A percentile compares a stretch with the other conserved stretches of the same genome.
Evolutionary conservation across 2,329 filamentous ascomycete genomes (phyloP).

Genomic region (Aspergillus flavus): DNA sequence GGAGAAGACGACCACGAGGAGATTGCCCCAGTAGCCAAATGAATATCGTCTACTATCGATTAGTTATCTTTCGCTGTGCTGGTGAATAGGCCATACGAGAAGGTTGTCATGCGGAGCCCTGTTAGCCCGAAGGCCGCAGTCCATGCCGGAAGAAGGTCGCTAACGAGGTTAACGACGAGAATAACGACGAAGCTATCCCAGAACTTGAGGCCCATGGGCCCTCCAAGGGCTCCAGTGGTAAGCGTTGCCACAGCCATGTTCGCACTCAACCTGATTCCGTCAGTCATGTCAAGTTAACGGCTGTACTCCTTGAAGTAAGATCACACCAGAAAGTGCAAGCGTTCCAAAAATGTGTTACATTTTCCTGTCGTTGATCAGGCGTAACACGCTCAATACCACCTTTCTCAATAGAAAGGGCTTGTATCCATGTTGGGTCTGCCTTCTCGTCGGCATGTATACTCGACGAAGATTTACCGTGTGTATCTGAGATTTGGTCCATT

Average conservation of each 20-base stretch:
- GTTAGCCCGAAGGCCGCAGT: conserved; percentile 38
- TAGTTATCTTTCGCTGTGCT: not conserved
- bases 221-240: conserved; percentile 36
- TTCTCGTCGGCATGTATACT: not conserved
- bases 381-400: conserved; percentile 28
- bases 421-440: conserved; percentile 14
- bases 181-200: conserved; percentile 44
- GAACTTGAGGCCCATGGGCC: conserved; percentile 35
- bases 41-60: conserved; percentile 32
- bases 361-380: conserved; percentile 25
- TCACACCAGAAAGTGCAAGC: conserved; percentile 22
- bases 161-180: conserved; percentile 35
- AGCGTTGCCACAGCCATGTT: conserved; percentile 42
- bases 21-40: conserved; percentile 43
- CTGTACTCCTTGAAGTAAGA: conserved; percentile 9
- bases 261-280: conserved; percentile 34
- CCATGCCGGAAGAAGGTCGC: conserved; percentile 32
- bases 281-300: too few species aligned
- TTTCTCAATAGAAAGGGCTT: conserved; percentile 23
- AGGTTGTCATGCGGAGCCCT: conserved; percentile 41
- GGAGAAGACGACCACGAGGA: conserved; percentile 41
- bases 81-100: conserved; percentile 23
- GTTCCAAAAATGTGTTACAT: conserved; percentile 29
- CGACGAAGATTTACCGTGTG: conserved; percentile 1
- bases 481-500: conserved; percentile 6